Evolutionary conservation across 2,329 filamentous ascomycete genomes (phyloP).

Genomic region (Cryoendolithus antarcticus): DNA sequence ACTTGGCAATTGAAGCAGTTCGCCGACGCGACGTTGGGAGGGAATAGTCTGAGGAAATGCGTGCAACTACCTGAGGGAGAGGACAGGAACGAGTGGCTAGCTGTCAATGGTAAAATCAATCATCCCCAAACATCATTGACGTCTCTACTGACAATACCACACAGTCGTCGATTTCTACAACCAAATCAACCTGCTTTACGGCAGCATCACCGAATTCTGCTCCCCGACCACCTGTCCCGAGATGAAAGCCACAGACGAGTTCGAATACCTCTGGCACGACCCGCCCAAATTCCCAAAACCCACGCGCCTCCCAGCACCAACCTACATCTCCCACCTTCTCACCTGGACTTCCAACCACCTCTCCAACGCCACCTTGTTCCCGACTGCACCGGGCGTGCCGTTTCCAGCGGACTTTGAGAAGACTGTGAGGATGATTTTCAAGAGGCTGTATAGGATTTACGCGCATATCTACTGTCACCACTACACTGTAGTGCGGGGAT

Average conservation of each 20-base stretch:
- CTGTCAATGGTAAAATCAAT: constrained; percentile 68
- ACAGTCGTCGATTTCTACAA: constrained; percentile 99
- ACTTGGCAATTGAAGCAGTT: constrained; percentile 95
- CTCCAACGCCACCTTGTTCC: constrained; percentile 89
- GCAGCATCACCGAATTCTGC: constrained; percentile 98
- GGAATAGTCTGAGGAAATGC: constrained; percentile 86
- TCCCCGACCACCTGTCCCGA: constrained; percentile 93
- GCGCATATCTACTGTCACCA: constrained; percentile 97
- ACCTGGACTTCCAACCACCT: constrained; percentile 90
- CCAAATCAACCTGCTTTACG: constrained; percentile 97
- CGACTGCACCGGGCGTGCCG: constrained; percentile 60
- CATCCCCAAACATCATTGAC: background rate
- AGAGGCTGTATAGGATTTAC: constrained; percentile 96
- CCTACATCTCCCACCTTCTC: constrained; percentile 97
- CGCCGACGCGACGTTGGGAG: constrained; percentile 90
- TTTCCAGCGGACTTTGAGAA: constrained; percentile 85
- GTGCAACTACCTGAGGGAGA: constrained; percentile 96
- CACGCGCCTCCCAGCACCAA: constrained; percentile 94
- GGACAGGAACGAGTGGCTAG: constrained; percentile 95
- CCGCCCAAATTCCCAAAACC: constrained; percentile 85
- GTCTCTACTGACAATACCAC: background rate
- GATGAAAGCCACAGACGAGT: constrained; percentile 99
- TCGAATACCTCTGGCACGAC: constrained; percentile 99
- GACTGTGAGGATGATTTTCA: constrained; percentile 98
- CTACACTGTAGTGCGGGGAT: constrained; percentile 88